phyloP scores from a whole-genome alignment of 148 eudicot genomes.

The Rhododendron vialii region DNA sequence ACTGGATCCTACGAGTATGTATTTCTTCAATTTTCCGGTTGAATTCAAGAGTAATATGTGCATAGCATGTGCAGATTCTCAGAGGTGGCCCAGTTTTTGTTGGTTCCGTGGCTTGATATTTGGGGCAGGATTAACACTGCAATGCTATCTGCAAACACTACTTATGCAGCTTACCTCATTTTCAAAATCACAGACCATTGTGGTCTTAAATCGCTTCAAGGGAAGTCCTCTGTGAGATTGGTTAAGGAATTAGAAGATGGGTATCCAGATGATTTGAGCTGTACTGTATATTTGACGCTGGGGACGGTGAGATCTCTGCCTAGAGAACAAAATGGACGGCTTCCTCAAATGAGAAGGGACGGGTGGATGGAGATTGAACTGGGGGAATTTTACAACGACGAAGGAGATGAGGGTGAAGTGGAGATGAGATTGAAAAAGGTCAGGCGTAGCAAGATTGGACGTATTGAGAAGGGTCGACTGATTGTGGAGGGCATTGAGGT shows the following conservation, averaged over 20 bases:
- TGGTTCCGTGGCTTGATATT: too few relatives aligned
- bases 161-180: slow-evolving; percentile 11
- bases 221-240: background rate
- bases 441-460: background rate
- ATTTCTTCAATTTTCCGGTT: background rate
- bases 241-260: slow-evolving; percentile 17
- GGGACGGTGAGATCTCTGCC: background rate
- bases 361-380: slow-evolving; percentile 65
- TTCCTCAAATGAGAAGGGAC: slow-evolving; percentile 39
- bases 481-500: too few relatives aligned
- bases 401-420: slow-evolving; percentile 1
- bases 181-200: background rate
- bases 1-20: background rate
- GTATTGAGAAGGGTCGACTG: background rate
- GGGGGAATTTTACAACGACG: slow-evolving; percentile 33
- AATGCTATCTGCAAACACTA: too few relatives aligned
- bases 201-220: background rate
- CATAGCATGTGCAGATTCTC: too few relatives aligned
- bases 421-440: slow-evolving; percentile 34
- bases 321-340: background rate
- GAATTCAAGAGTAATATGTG: background rate
- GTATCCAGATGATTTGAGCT: slow-evolving; percentile 9
- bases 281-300: background rate
- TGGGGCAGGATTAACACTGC: too few relatives aligned
- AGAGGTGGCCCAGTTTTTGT: too few relatives aligned